These are phyloP conservation scores for Funneliformis caledonium DNA, from an alignment of 371 early-diverging fungal species.

Conservation along the genomic window DNA sequence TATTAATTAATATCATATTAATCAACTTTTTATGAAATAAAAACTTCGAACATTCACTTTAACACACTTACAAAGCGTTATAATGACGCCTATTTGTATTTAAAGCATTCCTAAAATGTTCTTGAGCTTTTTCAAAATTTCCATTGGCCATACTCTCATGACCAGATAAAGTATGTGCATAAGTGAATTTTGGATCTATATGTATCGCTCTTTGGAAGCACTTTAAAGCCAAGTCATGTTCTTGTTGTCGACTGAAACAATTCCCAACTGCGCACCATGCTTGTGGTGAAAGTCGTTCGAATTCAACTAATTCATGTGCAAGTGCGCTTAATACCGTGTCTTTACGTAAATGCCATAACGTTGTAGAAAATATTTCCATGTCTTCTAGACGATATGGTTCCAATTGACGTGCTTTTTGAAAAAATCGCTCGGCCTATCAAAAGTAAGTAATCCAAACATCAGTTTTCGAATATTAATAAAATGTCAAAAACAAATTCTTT, in stretches of 20 bases:
- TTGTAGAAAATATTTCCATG: constrained; percentile 78
- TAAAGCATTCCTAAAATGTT: constrained; percentile 70
- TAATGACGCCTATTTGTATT: constrained; percentile 73
- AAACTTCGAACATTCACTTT: neutral
- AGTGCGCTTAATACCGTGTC: constrained; percentile 68
- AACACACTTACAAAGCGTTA: constrained; percentile 67
- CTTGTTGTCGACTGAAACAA: constrained; percentile 70
- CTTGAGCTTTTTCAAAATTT: constrained; percentile 71
- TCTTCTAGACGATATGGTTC: constrained; percentile 68
- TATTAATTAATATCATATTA: constrained; percentile 38
- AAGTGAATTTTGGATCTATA: constrained; percentile 66
- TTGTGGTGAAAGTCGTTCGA: constrained; percentile 65
- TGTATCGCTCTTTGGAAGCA: constrained; percentile 77
- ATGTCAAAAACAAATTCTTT: neutral
- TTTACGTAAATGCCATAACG: constrained; percentile 76
- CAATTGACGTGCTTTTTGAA: constrained; percentile 52
- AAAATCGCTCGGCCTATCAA: constrained; percentile 52
- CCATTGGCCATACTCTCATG: constrained; percentile 78
- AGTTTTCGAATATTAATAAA: neutral
- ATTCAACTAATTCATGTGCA: constrained; percentile 67
- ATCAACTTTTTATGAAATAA: neutral
- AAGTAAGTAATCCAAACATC: neutral
- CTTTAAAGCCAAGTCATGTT: constrained; percentile 73
- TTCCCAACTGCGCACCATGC: constrained; percentile 83
- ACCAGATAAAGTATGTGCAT: constrained; percentile 80